Conservation (phyloP, 176 grass and related monocot genomes). For the Carex pumila region DNA sequence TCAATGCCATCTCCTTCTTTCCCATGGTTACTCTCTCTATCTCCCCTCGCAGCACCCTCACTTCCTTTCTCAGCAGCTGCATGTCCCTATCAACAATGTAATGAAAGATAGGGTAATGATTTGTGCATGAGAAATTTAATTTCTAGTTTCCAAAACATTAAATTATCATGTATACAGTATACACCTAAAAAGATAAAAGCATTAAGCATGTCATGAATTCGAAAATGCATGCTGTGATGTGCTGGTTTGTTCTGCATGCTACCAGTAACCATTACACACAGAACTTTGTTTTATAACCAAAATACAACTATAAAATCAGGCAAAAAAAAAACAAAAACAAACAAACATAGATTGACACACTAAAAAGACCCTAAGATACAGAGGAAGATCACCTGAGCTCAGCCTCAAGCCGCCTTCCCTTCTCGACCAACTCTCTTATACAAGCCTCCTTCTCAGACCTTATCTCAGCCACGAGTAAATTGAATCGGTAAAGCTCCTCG, state of each 20-base stretch:
- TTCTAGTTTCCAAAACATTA: background rate
- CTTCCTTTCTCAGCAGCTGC: slow-evolving; percentile 5
- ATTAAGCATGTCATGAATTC: background rate
- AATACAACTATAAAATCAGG: background rate
- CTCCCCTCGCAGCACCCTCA: background rate
- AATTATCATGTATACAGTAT: background rate
- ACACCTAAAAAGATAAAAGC: background rate
- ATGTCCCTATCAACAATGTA: background rate
- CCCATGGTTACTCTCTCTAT: slow-evolving; percentile 7
- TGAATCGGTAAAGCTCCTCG: slow-evolving; percentile 12
- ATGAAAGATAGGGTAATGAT: background rate
- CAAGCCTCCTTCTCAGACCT: slow-evolving; percentile 13
- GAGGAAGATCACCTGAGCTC: slow-evolving; percentile 3
- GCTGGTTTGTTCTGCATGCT: background rate
- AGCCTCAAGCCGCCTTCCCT: background rate
- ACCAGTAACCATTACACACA: background rate
- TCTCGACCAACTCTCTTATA: background rate
- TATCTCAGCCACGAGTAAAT: background rate
- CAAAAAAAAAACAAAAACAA: background rate
- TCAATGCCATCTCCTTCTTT: slow-evolving; percentile 12
- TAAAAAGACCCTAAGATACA: background rate
- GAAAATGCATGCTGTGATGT: background rate
- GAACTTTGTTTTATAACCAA: background rate
- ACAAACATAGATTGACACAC: background rate
- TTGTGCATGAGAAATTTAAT: background rate